phyloP scores from a whole-genome alignment of 1,139 yeast species.

The Debaryomyces robertsiae region DNA sequence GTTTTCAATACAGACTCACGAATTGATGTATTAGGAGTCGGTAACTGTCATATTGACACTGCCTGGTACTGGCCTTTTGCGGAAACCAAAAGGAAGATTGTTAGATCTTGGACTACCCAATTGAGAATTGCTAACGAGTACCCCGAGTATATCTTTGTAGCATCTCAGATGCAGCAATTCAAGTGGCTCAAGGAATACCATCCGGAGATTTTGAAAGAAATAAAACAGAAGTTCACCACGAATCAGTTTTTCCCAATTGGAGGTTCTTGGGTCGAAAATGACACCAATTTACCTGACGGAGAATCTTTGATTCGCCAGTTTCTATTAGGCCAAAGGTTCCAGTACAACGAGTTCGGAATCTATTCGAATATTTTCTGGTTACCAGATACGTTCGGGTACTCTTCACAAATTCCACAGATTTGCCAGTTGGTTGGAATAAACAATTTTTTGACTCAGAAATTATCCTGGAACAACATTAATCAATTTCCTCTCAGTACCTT shows the following conservation, averaged over 20 bases:
- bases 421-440: conserved; percentile 84
- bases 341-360: conserved; percentile 73
- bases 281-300: conserved; percentile 91
- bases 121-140: conserved; percentile 79
- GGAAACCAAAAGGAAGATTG: conserved; percentile 87
- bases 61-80: conserved; percentile 99
- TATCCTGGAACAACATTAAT: conserved; percentile 95
- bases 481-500: conserved; percentile 86
- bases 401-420: conserved; percentile 92
- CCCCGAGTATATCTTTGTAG: conserved; percentile 92
- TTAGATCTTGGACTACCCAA: conserved; percentile 95
- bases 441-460: conserved; percentile 86
- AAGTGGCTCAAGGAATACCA: conserved; percentile 87
- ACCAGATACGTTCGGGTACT: conserved; percentile 96
- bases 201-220: conserved; percentile 69
- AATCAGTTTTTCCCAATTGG: conserved; percentile 89
- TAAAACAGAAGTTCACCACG: conserved; percentile 65
- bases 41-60: conserved; percentile 96
- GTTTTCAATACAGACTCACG: conserved; percentile 50
- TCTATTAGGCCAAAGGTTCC: conserved; percentile 85
- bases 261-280: conserved; percentile 98
- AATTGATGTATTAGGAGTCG: conserved; percentile 73
- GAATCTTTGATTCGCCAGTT: conserved; percentile 90
- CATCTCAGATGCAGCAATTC: conserved; percentile 95
- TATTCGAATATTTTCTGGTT: conserved; percentile 84